Evolutionary conservation across 805 yeast genomes (phyloP).

Genomic region (Metschnikowia reukaufii): DNA sequence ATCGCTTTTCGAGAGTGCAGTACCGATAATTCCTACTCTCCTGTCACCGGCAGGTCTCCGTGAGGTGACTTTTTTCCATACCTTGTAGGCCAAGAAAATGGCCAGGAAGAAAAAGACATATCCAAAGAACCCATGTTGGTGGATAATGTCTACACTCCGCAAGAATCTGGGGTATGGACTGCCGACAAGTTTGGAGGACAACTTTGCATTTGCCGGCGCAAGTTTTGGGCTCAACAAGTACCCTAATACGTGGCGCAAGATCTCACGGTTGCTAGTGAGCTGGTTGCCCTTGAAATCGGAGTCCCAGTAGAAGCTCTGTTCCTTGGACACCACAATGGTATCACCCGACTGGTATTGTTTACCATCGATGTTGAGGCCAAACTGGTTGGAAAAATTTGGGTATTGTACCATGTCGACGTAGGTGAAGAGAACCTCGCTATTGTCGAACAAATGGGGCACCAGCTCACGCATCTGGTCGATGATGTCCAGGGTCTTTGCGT

Average conservation of each 20-base stretch:
- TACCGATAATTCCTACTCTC: constrained; percentile 18
- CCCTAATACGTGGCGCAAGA: constrained; percentile 36
- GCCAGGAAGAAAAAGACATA: constrained; percentile 27
- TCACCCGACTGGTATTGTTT: constrained; percentile 51
- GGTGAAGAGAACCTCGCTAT: constrained; percentile 44
- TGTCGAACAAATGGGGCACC: constrained; percentile 48
- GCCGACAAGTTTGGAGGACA: constrained; percentile 35
- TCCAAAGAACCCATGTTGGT: constrained; percentile 45
- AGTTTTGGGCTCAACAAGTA: constrained; percentile 38
- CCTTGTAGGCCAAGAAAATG: constrained; percentile 5
- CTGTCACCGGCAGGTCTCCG: constrained; percentile 4
- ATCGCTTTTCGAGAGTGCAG: constrained; percentile 13
- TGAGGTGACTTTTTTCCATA: neutral
- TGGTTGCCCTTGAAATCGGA: constrained; percentile 35
- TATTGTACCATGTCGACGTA: constrained; percentile 51
- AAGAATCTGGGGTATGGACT: constrained; percentile 44
- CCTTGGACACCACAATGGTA: constrained; percentile 50
- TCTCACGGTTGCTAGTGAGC: constrained; percentile 35
- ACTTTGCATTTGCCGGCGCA: constrained; percentile 12
- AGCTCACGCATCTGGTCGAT: constrained; percentile 49
- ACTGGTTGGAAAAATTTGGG: constrained; percentile 25
- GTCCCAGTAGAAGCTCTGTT: constrained; percentile 37
- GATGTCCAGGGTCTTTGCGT: constrained; percentile 44
- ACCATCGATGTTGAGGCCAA: constrained; percentile 41
- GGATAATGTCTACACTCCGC: constrained; percentile 45